phyloP scores from a whole-genome alignment of 352 stramenopile genomes.

The Pythium aquatile region DNA sequence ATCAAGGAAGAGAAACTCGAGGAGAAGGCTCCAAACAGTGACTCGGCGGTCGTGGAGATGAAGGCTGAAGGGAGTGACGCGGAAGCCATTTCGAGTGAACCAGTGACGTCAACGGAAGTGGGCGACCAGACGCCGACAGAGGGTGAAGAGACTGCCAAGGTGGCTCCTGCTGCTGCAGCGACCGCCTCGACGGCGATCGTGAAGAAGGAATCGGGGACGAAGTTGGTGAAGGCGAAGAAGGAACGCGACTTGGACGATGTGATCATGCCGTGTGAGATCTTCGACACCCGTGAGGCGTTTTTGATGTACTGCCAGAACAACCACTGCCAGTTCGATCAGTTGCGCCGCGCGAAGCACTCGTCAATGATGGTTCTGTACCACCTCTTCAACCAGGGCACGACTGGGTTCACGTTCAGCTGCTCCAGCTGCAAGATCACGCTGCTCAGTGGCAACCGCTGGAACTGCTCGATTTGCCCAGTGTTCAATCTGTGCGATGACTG shows the following conservation, averaged over 20 bases:
- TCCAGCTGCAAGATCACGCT: constrained; percentile 93
- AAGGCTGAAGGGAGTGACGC: constrained; percentile 17
- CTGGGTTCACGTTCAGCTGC: constrained; percentile 97
- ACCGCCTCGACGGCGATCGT: constrained; percentile 4
- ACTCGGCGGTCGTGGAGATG: constrained; percentile 10
- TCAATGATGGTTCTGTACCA: constrained; percentile 91
- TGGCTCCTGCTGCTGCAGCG: constrained; percentile 6
- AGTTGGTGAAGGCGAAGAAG: constrained; percentile 31
- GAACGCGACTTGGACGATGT: constrained; percentile 84
- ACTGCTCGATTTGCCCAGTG: constrained; percentile 94
- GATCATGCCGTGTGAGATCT: constrained; percentile 97
- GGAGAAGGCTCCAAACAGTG: constrained; percentile 24
- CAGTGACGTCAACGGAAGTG: not conserved
- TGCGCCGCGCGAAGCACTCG: constrained; percentile 87
- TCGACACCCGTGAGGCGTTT: constrained; percentile 91
- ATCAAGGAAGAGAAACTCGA: constrained; percentile 22
- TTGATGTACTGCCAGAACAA: constrained; percentile 90
- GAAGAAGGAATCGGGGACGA: constrained; percentile 42
- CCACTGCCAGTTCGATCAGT: constrained; percentile 88
- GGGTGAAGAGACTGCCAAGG: not conserved
- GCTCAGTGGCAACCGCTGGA: constrained; percentile 93
- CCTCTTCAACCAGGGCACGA: constrained; percentile 88
- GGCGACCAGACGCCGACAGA: constrained; percentile 10
- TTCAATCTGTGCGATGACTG: constrained; percentile 97
- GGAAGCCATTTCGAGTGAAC: not conserved